Evolutionary conservation across 495 filamentous ascomycete species (phyloP).

Genomic region (Aspergillus bridgeri): DNA sequence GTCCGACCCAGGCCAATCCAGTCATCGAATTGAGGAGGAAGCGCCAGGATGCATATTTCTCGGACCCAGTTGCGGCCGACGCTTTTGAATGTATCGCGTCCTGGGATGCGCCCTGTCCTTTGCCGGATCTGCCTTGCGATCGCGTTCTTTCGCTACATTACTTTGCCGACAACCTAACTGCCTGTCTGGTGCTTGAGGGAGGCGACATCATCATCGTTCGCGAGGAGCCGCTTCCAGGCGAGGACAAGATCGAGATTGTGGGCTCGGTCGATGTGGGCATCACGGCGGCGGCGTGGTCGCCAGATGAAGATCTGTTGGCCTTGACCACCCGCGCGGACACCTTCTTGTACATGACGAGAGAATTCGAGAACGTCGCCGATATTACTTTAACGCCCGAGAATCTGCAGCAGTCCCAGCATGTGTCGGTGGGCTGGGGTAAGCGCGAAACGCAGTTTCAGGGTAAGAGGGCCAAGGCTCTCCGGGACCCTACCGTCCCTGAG

Average conservation of each 20-base stretch:
- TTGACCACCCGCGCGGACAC: conserved; percentile 76
- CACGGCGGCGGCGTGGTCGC: conserved; percentile 86
- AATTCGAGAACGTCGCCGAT: conserved; percentile 78
- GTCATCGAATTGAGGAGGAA: conserved; percentile 61
- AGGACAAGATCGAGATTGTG: conserved; percentile 86
- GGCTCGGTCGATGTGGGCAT: conserved; percentile 92
- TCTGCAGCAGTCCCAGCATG: conserved; percentile 85
- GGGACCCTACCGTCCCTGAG: conserved; percentile 93
- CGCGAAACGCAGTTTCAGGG: conserved; percentile 97
- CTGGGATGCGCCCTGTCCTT: conserved; percentile 79
- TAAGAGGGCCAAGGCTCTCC: conserved; percentile 81
- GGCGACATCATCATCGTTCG: conserved; percentile 85
- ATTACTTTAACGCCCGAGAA: conserved; percentile 70
- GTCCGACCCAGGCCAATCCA: conserved; percentile 58
- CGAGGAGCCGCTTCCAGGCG: conserved; percentile 64
- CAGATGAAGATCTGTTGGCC: conserved; percentile 86
- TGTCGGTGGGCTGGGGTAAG: conserved; percentile 98
- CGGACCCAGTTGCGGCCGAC: conserved; percentile 34
- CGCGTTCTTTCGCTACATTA: conserved; percentile 73
- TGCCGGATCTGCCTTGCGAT: conserved; percentile 66
- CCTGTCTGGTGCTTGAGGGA: conserved; percentile 79
- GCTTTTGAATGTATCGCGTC: conserved; percentile 61
- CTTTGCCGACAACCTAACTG: conserved; percentile 72
- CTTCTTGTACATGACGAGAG: conserved; percentile 86
- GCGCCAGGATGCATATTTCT: conserved; percentile 34